Base-by-base conservation (phyloP, 306 rosid species). In the Vicia sativa region DNA sequence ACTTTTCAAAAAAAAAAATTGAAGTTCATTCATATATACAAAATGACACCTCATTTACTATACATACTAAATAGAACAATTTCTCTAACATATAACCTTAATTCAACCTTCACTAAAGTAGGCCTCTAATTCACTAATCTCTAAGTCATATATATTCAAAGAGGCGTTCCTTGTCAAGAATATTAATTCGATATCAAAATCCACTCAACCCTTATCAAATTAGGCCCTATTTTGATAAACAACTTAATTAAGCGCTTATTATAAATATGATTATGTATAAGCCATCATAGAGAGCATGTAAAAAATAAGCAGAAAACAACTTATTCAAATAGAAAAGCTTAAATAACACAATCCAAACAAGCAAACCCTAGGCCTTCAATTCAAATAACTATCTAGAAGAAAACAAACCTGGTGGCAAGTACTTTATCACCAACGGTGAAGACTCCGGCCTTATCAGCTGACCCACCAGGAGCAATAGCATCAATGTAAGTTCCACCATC, bases 401-500 rank as follows among this genome's bases (percentile, higher is more conserved):
- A 15, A 76, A 28, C 0, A 16, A 78, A 85, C 96, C 98, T 93
- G 65, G 97, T 90, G 75, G 99, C 95, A 87, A 93, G 34, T 10
- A 93, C 99, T 88, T 39, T 90, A 79, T 93, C 99, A 55, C 99
- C 99, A 62, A 93, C 96, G 15, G 81, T 56, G 77, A 93, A 90
- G 53, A 71, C 62, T 48, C 90, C 96, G 44, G 89, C 74, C 25
- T 79, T 79, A 46, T 93, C 99, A 71, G 99, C 99, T 13, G 70
- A 60, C 11, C 97, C 99, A 6, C 97, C 99, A 9, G 90, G 83
- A 6, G 92, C 96, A 85, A 93, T 93, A 43, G 97, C 99, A 78
- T 93, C 97, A 67, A 93, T 88, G 68, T 93, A 93, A 85, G 99
- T 93, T 62, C 92, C 87, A 55, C 97, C 97, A 68, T 88, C 99